Base-by-base conservation (phyloP, 257 asterid species). In the Henckelia pumila region DNA sequence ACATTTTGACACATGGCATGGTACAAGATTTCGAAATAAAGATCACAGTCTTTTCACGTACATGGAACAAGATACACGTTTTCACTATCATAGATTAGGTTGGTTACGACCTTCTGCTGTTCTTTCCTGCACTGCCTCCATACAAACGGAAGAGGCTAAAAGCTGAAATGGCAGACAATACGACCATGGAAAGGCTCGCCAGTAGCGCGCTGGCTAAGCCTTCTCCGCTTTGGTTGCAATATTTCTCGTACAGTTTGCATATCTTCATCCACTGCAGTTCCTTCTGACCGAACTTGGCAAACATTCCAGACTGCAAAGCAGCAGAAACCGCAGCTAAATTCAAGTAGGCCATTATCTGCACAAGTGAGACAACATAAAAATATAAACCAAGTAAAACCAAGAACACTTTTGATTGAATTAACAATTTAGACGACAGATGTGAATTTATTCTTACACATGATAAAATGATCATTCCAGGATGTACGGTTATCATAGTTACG, bases 191-290 rank as follows among this genome's bases (percentile, higher is more conserved):
- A 19, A 93, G 76, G 65, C 87, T 70, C 44, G 66, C 95, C 5
- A 90, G 56, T 19, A 85, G 26, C 14, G 97, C 78, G 70, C 87
- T 75, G 17, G 91, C 97, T 10, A 93, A 58, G 32, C 99, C 97
- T 60, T 88, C 92, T 14, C 92, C 97, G 3, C 70, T 83, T 76
- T 80, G 93, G 82, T 92, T 92, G 77, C 98, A 92, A 75, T 80
- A 92, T 56, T 83, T 92, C 10, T 79, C 86, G 22, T 82, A 92
- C 81, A 89, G 57, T 3, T 77, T 71, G 71, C 97, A 92, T 19
- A 85, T 68, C 74, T 86, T 83, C 95, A 92, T 92, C 98, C 98
- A 92, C 61, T 92, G 97, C 64, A 92, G 80, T 29, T 89, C 90
- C 8, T 79, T 56, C 74, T 92, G 89, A 13, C 98, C 98, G 0